Conservation (phyloP, 2,329 filamentous ascomycete genomes). For the Fusarium solani-melongenae region DNA sequence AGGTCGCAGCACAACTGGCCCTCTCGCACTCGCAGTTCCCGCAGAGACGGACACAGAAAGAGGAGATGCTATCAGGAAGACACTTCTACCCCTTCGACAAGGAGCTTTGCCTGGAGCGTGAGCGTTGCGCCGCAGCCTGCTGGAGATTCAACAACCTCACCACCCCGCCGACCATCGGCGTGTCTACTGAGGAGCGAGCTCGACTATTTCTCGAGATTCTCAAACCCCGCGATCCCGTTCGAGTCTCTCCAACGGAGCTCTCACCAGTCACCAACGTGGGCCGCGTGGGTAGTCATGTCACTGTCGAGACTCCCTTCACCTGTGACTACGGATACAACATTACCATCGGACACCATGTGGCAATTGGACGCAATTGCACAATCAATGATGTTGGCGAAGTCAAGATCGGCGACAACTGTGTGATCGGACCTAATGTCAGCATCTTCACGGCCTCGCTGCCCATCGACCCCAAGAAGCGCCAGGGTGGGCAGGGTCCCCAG, state of each 20-base stretch:
- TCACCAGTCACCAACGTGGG: conserved; percentile 66
- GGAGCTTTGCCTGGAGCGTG: conserved; percentile 84
- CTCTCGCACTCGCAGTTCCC: conserved; percentile 66
- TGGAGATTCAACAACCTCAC: conserved; percentile 86
- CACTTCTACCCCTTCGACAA: conserved; percentile 84
- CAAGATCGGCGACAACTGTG: conserved; percentile 80
- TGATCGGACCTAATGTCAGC: conserved; percentile 86
- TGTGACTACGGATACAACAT: conserved; percentile 98
- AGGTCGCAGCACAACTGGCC: conserved; percentile 69
- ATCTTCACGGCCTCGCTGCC: conserved; percentile 82
- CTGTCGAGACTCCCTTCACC: conserved; percentile 87
- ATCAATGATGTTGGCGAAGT: conserved; percentile 90
- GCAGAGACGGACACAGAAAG: conserved; percentile 75
- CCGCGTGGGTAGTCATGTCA: conserved; percentile 77
- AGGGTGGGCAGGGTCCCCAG: conserved; percentile 79
- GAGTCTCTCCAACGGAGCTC: conserved; percentile 65
- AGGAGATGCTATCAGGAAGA: conserved; percentile 86
- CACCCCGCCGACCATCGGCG: conserved; percentile 77
- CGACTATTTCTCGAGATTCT: conserved; percentile 79
- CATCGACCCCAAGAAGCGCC: conserved; percentile 77
- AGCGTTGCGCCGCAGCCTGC: conserved; percentile 82
- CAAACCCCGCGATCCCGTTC: conserved; percentile 68
- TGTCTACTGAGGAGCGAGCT: conserved; percentile 74
- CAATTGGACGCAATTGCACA: conserved; percentile 84
- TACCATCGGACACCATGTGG: conserved; percentile 84